A percentile compares a stretch with the other conserved stretches of the same genome.
Conservation (phyloP, 2,329 filamentous ascomycete species). For the Penicillium sp. region DNA sequence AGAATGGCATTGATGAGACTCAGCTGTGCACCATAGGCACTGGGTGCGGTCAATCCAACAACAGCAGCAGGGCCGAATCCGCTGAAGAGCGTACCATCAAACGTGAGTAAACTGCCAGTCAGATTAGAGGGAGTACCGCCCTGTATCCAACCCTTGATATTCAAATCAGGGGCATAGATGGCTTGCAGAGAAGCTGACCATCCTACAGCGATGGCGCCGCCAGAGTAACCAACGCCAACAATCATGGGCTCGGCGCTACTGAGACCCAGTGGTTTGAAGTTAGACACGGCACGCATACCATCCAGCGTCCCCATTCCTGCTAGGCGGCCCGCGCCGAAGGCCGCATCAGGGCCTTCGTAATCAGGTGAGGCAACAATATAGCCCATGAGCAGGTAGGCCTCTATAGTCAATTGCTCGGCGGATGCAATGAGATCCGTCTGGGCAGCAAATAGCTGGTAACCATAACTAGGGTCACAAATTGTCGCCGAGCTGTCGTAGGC, state of each 20-base stretch:
- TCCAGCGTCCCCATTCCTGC: conserved; percentile 46
- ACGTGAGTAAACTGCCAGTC: conserved; percentile 20
- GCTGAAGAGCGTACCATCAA: conserved; percentile 23
- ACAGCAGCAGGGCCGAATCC: conserved; percentile 25
- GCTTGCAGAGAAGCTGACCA: conserved; percentile 51
- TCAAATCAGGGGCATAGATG: conserved; percentile 51
- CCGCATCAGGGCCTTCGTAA: conserved; percentile 45
- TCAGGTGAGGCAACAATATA: conserved; percentile 49
- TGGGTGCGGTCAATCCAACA: conserved; percentile 20
- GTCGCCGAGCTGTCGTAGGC: conserved; percentile 30
- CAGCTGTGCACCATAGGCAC: conserved; percentile 23
- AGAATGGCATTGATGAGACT: conserved; percentile 16
- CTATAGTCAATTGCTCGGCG: conserved; percentile 30
- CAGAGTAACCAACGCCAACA: conserved; percentile 53
- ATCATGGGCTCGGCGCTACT: conserved; percentile 16
- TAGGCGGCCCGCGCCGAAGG: conserved; percentile 41
- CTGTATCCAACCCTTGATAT: conserved; percentile 35
- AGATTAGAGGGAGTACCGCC: conserved; percentile 28
- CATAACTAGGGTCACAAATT: conserved; percentile 28
- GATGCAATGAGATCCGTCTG: conserved; percentile 33
- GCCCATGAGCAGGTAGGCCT: conserved; percentile 39
- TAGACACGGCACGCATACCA: conserved; percentile 39
- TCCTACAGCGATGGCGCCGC: conserved; percentile 50
- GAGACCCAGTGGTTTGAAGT: conserved; percentile 24
- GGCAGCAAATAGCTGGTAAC: conserved; percentile 30